Conservation (phyloP, 352 stramenopile species). For the Pythium aphanidermatum region DNA sequence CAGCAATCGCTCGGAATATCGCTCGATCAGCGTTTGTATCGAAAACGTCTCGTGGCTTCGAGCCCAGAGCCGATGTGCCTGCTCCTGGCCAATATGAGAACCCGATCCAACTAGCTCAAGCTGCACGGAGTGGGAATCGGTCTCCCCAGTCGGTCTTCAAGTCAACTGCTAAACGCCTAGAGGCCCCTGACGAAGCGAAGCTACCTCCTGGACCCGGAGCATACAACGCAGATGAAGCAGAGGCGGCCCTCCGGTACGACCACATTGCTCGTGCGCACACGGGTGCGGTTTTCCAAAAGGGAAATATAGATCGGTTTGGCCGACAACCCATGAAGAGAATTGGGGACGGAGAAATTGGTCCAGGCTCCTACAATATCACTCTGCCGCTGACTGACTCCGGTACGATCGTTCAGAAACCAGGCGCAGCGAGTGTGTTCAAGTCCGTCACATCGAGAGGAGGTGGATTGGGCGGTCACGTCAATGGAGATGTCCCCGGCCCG, state of each 20-base stretch:
- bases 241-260: constrained; percentile 59
- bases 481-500: constrained; percentile 33
- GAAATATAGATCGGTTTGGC: constrained; percentile 53
- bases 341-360: constrained; percentile 45
- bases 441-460: constrained; percentile 33
- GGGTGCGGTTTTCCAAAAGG: constrained; percentile 56
- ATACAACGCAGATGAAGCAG: constrained; percentile 62
- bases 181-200: constrained; percentile 21
- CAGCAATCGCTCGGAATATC: constrained; percentile 41
- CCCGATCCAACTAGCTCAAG: constrained; percentile 35
- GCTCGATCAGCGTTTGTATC: constrained; percentile 58
- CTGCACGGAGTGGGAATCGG: constrained; percentile 11
- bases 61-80: constrained; percentile 32
- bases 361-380: constrained; percentile 39
- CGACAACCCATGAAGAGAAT: constrained; percentile 26
- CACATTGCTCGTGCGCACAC: constrained; percentile 50
- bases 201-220: constrained; percentile 46
- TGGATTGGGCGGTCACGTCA: constrained; percentile 11
- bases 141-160: constrained; percentile 55
- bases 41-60: constrained; percentile 50
- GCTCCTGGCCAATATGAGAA: constrained; percentile 72
- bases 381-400: constrained; percentile 13
- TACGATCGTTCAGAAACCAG: constrained; percentile 8
- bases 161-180: constrained; percentile 52
- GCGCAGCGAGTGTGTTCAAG: constrained; percentile 21